Evolutionary conservation across 805 yeast genomes (phyloP).

Genomic region (Tetrapisispora taiwanensis): DNA sequence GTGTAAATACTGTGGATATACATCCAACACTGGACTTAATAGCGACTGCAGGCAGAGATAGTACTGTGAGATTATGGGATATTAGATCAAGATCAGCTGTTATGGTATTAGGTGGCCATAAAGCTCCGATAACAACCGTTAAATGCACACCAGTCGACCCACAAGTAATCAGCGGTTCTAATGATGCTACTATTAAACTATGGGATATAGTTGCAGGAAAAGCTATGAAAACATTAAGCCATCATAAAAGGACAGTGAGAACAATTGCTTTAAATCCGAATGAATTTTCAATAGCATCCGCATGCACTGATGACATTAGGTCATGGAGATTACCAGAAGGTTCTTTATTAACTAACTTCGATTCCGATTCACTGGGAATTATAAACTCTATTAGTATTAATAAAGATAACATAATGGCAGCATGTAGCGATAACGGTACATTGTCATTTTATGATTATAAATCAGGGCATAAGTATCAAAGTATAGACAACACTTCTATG

Average conservation of each 20-base stretch:
- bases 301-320: conserved; percentile 68
- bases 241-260: conserved; percentile 75
- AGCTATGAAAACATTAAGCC: conserved; percentile 62
- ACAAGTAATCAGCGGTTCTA: conserved; percentile 72
- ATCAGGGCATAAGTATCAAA: conserved; percentile 54
- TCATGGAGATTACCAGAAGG: conserved; percentile 83
- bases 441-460: conserved; percentile 72
- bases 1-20: conserved; percentile 70
- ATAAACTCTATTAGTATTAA: conserved; percentile 63
- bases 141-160: conserved; percentile 66
- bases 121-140: conserved; percentile 61
- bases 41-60: conserved; percentile 83
- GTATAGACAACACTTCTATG: conserved; percentile 40
- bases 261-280: conserved; percentile 58
- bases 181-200: conserved; percentile 75
- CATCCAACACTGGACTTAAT: conserved; percentile 81
- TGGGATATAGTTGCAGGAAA: conserved; percentile 83
- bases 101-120: conserved; percentile 74
- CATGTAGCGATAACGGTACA: conserved; percentile 79
- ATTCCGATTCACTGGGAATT: conserved; percentile 33
- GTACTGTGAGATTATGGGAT: conserved; percentile 88
- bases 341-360: conserved; percentile 48
- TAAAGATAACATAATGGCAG: conserved; percentile 51
- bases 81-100: conserved; percentile 68
- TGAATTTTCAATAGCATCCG: conserved; percentile 69